phyloP scores from a whole-genome alignment of 164 flowering plant species.

The Annona cherimola region DNA sequence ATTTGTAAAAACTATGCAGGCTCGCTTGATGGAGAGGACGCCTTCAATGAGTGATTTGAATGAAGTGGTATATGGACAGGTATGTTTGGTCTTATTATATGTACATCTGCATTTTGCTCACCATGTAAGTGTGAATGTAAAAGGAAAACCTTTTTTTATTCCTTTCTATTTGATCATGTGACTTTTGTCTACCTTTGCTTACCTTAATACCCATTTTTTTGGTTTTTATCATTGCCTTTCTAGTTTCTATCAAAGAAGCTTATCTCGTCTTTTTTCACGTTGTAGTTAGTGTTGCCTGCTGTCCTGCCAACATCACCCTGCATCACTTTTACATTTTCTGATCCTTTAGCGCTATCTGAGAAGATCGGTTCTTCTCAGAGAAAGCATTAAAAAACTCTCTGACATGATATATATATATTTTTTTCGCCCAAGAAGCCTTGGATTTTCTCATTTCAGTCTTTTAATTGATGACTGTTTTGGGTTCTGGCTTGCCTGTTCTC shows the following conservation, averaged over 20 bases:
- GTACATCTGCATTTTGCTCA: not conserved
- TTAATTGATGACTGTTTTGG: not conserved
- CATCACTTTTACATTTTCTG: no score
- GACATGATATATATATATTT: no score
- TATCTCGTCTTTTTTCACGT: not conserved
- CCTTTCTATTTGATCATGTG: no score
- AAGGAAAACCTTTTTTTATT: no score
- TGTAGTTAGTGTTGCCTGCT: no score
- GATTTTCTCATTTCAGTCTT: not conserved
- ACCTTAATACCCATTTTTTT: not conserved
- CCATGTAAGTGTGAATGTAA: not conserved
- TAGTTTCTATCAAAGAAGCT: not conserved
- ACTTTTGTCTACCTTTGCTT: no score
- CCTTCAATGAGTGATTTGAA: slow-evolving; percentile 91
- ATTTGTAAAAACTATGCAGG: slow-evolving; percentile 32
- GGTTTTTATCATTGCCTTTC: not conserved
- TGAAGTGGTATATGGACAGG: slow-evolving; percentile 96
- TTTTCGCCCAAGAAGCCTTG: not conserved
- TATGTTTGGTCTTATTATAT: slow-evolving; percentile 12
- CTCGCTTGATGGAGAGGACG: slow-evolving; percentile 70
- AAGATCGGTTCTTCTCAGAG: no score
- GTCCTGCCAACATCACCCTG: no score
- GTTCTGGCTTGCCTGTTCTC: not conserved
- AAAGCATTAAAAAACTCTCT: no score
- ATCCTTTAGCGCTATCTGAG: no score